Conservation (phyloP, 345 rosid genomes). For the Combretum micranthum region DNA sequence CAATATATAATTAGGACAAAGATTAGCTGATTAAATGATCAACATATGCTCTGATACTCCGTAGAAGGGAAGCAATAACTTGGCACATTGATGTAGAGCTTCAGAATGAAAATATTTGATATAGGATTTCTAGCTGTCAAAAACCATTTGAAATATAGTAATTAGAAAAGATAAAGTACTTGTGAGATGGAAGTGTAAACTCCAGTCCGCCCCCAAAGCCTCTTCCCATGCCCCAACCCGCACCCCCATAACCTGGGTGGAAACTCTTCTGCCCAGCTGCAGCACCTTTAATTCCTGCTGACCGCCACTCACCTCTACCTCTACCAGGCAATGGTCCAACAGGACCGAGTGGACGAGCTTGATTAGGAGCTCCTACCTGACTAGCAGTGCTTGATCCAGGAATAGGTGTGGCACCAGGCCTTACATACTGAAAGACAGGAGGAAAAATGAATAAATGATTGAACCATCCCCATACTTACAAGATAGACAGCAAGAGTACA, state of each 20-base stretch:
- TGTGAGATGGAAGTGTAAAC: constrained; percentile 98
- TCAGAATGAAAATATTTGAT: not conserved
- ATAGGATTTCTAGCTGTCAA: not conserved
- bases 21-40: too few relatives aligned
- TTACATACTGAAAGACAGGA: constrained; percentile 75
- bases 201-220: constrained; percentile 74
- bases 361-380: constrained; percentile 59
- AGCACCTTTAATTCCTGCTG: constrained; percentile 58
- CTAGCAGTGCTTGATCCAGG: constrained; percentile 54
- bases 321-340: constrained; percentile 66
- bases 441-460: constrained; percentile 6
- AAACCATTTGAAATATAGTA: not conserved
- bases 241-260: constrained; percentile 50
- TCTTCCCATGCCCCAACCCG: constrained; percentile 76
- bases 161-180: constrained; percentile 39
- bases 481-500: too few relatives aligned
- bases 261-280: constrained; percentile 68
- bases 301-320: constrained; percentile 97
- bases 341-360: constrained; percentile 66
- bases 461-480: not conserved
- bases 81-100: too few relatives aligned
- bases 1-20: too few relatives aligned
- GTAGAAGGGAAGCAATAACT: too few relatives aligned
- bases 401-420: constrained; percentile 83
- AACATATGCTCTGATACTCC: too few relatives aligned